A percentile compares a stretch with the other conserved stretches of the same genome.
Conservation (phyloP, 2,329 filamentous ascomycete genomes). For the Penicillium janthinellum region DNA sequence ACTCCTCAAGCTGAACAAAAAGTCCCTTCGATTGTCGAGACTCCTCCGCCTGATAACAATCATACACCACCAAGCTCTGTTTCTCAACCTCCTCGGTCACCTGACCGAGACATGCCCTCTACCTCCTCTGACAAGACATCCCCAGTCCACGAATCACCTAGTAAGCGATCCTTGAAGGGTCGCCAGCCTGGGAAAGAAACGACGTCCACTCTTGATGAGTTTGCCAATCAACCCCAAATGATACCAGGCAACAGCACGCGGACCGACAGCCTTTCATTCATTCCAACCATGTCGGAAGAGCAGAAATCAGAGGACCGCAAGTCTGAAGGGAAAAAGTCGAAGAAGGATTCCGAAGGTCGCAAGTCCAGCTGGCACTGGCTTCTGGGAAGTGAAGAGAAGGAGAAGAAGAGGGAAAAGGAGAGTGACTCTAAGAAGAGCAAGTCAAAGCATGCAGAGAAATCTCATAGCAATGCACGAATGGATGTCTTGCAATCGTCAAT, state of each 20-base stretch:
- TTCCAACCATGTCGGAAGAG: conserved; percentile 74
- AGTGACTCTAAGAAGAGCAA: conserved; percentile 63
- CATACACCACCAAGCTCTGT: conserved; percentile 27
- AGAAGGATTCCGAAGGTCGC: conserved; percentile 71
- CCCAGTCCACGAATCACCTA: conserved; percentile 50
- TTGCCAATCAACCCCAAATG: conserved; percentile 66
- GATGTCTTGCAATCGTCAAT: conserved; percentile 88
- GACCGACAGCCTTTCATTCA: conserved; percentile 77
- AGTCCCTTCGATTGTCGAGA: conserved; percentile 64
- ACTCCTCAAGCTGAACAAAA: conserved; percentile 51
- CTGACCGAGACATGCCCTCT: conserved; percentile 49
- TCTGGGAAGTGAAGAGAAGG: conserved; percentile 70
- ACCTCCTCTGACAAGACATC: conserved; percentile 16
- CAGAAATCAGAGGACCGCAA: conserved; percentile 75
- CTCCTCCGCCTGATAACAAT: conserved; percentile 55
- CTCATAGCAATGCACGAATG: conserved; percentile 76
- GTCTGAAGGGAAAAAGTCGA: conserved; percentile 64
- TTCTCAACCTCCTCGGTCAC: conserved; percentile 42
- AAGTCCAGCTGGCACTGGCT: conserved; percentile 84
- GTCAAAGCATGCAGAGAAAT: conserved; percentile 56
- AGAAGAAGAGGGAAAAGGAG: conserved; percentile 62
- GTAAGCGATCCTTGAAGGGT: conserved; percentile 35
- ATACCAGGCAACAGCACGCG: conserved; percentile 70
- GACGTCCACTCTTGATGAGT: conserved; percentile 63
- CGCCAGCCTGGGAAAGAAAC: conserved; percentile 41